Evolutionary conservation across 2,329 filamentous ascomycete species (phyloP), one percentile per base, ranked within the genome.

Genomic region (Calonectria montana): DNA sequence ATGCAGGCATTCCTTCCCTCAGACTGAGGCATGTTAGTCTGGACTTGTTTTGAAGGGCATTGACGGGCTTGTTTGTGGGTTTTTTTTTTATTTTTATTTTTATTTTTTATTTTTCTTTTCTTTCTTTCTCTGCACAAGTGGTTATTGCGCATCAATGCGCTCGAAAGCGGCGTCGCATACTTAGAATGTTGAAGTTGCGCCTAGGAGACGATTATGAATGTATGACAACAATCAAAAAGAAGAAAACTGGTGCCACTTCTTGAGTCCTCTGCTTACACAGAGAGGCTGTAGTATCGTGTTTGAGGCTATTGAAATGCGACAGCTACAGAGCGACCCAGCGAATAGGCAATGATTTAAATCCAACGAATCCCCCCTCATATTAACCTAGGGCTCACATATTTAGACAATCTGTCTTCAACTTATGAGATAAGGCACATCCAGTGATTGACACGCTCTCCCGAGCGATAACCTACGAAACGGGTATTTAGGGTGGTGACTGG

Each of bases 401-500:
- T 62, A 3, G 23, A 43, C 39, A 45, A 39, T 29, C 23, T 62
- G 23, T 25, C 37, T 61, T 61, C 31, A 35, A 35, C 3, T 35
- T 35, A 35, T 35, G 43, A 27, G 39, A 23, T 21, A 15, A 27
- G 39, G 23, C 35, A 41, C 15, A n/a, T 13, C 53, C 10, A 12
- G 37, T 10, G 25, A 59, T 39, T 53, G 45, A 63, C 16, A 37
- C 35, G 18, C 12, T 21, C 15, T 5, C 15, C 10, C 37, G 35
- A 18, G 37, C 23, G 41, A 16, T 45, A 55, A 65, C 25, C 61
- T 65, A 69, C 23, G 53, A 67, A 67, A 70, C 39, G 72, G 72
- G 72, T 74, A 74, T 74, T 74, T 65, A 41, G 21, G 15, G 66
- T 57, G 15, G 66, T 57, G 41, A 31, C 68, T 35, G 13, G 25